Percentiles rank a stretch among this genome's conserved stretches.
Evolutionary conservation across 202 grass and related monocot genomes (phyloP).

Genomic region (Dendrocalamus latiflorus): DNA sequence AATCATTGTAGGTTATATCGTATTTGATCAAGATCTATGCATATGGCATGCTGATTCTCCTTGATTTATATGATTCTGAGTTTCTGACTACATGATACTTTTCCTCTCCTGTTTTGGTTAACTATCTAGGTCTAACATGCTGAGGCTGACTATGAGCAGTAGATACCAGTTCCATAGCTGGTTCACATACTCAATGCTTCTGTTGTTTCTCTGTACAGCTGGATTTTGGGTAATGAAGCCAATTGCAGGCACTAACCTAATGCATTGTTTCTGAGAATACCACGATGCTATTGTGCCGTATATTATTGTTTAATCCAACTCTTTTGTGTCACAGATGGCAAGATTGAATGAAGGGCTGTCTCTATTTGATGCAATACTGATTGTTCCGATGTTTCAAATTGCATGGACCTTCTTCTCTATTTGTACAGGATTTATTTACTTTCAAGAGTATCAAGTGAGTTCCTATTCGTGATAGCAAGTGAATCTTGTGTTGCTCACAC

Average conservation of each 20-base stretch:
- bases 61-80: background rate
- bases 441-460: slow-evolving; percentile 98
- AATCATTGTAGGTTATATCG: slow-evolving; percentile 76
- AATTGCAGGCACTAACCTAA: slow-evolving; percentile 11
- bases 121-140: slow-evolving; percentile 82
- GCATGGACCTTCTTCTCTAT: slow-evolving; percentile 99
- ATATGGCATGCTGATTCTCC: background rate
- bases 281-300: background rate
- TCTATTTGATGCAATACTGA: slow-evolving; percentile 91
- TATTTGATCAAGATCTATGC: slow-evolving; percentile 24
- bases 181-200: slow-evolving; percentile 87
- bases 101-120: background rate
- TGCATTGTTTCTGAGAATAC: background rate
- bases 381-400: slow-evolving; percentile 99
- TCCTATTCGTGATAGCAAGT: slow-evolving; percentile 6
- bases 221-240: slow-evolving; percentile 88
- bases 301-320: slow-evolving; percentile 31
- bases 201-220: slow-evolving; percentile 81
- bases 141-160: slow-evolving; percentile 87
- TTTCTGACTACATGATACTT: slow-evolving; percentile 28
- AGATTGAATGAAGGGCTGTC: slow-evolving; percentile 95
- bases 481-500: slow-evolving; percentile 24
- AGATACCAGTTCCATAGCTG: slow-evolving; percentile 87
- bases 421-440: slow-evolving; percentile 99
- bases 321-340: slow-evolving; percentile 65